A percentile compares a stretch with the other conserved stretches of the same genome.
These are phyloP conservation scores for Arthrinium puccinioides DNA, from an alignment of 2,329 filamentous ascomycete species.

Conservation along the genomic window DNA sequence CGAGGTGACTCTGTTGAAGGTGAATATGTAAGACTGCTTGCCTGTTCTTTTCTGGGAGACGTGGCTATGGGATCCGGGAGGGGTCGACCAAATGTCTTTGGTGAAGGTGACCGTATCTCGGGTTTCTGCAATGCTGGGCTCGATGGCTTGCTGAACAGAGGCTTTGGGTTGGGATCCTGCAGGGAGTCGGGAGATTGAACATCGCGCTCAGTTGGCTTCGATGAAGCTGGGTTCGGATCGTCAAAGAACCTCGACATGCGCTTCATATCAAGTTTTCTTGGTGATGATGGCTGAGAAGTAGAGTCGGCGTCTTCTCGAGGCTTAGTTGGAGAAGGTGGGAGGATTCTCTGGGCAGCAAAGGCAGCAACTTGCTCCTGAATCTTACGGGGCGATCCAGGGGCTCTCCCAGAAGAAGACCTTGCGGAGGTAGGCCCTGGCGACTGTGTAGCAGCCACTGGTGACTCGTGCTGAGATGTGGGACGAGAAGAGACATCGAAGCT, in stretches of 20 bases:
- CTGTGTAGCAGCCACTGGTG: too few species aligned
- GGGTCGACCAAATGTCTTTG: conserved; percentile 2
- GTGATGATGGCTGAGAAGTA: conserved; percentile 39
- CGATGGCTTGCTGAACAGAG: conserved; percentile 20
- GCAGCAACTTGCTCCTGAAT: conserved; percentile 21
- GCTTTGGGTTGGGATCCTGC: conserved; percentile 11
- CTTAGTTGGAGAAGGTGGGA: conserved; percentile 17
- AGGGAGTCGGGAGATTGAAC: conserved; percentile 9
- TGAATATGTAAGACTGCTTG: too few species aligned
- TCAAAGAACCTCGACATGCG: conserved; percentile 52
- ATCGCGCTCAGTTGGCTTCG: conserved; percentile 19
- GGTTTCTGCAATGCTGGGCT: conserved; percentile 2
- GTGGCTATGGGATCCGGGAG: conserved; percentile 2
- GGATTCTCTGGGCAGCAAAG: conserved; percentile 19
- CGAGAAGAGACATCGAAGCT: too few species aligned
- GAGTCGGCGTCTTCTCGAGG: conserved; percentile 22
- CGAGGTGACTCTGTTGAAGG: conserved; percentile 8
- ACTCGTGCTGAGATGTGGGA: not conserved
- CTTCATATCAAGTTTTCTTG: conserved; percentile 51
- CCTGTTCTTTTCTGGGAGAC: not conserved
- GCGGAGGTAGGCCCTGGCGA: too few species aligned
- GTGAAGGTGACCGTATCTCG: conserved; percentile 3
- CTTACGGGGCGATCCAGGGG: conserved; percentile 18
- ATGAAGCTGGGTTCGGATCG: conserved; percentile 24
- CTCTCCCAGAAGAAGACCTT: not conserved